Percentiles rank a stretch among this genome's conserved stretches.
These are phyloP conservation scores for Globisporangium okanoganense DNA, from an alignment of 352 stramenopile genomes.

Conservation along the genomic window DNA sequence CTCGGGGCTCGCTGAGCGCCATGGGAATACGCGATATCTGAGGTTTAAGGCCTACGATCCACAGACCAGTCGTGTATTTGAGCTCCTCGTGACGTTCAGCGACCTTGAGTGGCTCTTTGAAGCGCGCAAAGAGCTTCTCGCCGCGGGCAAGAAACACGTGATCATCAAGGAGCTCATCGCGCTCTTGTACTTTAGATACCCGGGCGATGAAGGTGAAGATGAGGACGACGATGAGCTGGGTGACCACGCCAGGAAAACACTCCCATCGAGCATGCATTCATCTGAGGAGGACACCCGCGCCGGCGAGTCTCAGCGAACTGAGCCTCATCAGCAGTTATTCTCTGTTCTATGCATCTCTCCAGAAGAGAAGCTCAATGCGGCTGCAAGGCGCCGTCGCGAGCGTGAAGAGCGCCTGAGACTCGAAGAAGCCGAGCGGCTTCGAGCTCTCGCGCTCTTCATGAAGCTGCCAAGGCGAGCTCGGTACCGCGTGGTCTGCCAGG, in stretches of 20 bases:
- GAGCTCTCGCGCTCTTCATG: conserved; percentile 34
- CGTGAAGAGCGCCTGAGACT: conserved; percentile 43
- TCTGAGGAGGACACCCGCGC: neutral
- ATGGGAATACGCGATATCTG: conserved; percentile 32
- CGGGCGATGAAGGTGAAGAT: conserved; percentile 1
- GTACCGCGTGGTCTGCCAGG: conserved; percentile 41
- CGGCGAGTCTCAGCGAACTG: neutral
- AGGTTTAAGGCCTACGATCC: conserved; percentile 58
- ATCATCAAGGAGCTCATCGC: conserved; percentile 47
- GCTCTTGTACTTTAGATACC: conserved; percentile 68
- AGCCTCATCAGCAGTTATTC: neutral
- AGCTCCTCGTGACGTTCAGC: conserved; percentile 36
- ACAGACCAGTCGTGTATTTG: conserved; percentile 21
- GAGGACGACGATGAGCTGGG: neutral
- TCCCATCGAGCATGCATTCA: neutral
- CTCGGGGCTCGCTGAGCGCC: conserved; percentile 29
- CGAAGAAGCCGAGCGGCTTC: conserved; percentile 48
- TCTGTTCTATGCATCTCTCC: conserved; percentile 38
- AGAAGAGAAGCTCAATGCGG: conserved; percentile 42
- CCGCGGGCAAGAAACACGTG: conserved; percentile 46
- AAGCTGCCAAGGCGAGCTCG: conserved; percentile 41
- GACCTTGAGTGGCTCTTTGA: conserved; percentile 59
- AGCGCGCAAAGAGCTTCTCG: conserved; percentile 33
- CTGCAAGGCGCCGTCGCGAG: conserved; percentile 36
- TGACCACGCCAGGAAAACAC: neutral